A percentile compares a stretch with the other conserved stretches of the same genome.
Evolutionary conservation across 768 basidiomycete genomes (phyloP).

Genomic region (Chalciporus piperatus): DNA sequence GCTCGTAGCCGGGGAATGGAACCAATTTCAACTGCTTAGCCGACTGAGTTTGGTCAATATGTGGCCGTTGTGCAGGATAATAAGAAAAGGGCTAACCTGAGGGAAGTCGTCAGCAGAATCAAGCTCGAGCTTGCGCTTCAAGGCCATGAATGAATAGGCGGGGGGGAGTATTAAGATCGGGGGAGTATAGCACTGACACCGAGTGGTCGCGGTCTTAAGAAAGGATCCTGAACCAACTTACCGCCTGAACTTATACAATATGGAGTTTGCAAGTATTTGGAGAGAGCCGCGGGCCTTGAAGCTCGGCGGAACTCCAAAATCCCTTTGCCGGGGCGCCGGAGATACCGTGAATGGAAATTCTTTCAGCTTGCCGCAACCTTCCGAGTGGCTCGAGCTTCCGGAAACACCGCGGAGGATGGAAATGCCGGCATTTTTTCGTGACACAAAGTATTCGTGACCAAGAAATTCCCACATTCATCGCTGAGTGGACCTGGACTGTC

Average conservation of each 20-base stretch:
- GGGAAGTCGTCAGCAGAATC: slow-evolving; percentile 54
- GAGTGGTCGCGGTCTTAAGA: slow-evolving; percentile 23
- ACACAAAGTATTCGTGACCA: slow-evolving; percentile 16
- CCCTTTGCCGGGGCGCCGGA: slow-evolving; percentile 11
- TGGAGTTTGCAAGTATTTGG: slow-evolving; percentile 28
- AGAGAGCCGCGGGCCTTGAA: slow-evolving; percentile 21
- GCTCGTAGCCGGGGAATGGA: slow-evolving; percentile 66
- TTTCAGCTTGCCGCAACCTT: slow-evolving; percentile 14
- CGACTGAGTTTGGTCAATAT: slow-evolving; percentile 36
- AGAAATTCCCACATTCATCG: slow-evolving; percentile 6
- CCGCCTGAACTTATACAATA: slow-evolving; percentile 32
- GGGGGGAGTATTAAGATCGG: slow-evolving; percentile 6
- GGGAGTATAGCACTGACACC: slow-evolving; percentile 3
- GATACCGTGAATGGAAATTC: slow-evolving; percentile 4
- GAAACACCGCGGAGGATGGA: slow-evolving; percentile 3
- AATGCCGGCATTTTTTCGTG: slow-evolving; percentile 11
- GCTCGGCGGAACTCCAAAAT: slow-evolving; percentile 15
- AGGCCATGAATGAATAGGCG: slow-evolving; percentile 45
- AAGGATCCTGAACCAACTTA: slow-evolving; percentile 17
- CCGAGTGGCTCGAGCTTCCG: slow-evolving; percentile 26
- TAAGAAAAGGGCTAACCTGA: slow-evolving; percentile 36
- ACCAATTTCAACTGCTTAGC: slow-evolving; percentile 72
- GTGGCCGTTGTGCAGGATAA: slow-evolving; percentile 14
- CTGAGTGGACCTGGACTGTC: slow-evolving; percentile 6
- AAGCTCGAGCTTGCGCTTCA: slow-evolving; percentile 73